These are phyloP conservation scores for Cutaneotrichosporon daszewskae DNA, from an alignment of 1,284 basidiomycete genomes.

Conservation along the genomic window DNA sequence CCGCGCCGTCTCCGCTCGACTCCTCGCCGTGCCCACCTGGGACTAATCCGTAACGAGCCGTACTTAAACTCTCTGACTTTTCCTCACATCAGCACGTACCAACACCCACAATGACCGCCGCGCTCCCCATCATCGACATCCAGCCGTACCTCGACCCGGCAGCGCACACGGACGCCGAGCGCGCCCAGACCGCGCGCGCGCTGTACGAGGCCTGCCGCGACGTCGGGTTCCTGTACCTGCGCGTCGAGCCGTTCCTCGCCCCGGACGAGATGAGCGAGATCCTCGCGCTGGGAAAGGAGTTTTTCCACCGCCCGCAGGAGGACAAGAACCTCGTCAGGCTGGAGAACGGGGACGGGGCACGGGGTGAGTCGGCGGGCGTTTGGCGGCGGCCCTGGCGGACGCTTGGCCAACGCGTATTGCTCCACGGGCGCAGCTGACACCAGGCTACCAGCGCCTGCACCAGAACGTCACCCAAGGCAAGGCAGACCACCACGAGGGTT, in stretches of 20 bases:
- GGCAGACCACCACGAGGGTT: conserved; percentile 74
- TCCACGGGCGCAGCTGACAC: not conserved
- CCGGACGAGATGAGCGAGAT: conserved; percentile 62
- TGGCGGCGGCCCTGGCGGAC: too few relatives aligned
- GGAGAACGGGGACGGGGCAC: conserved; percentile 60
- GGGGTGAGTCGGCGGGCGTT: conserved; percentile 59
- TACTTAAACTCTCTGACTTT: not conserved
- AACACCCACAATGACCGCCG: not conserved
- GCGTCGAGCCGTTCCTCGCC: conserved; percentile 58
- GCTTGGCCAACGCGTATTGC: too few relatives aligned
- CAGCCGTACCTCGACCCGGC: conserved; percentile 28
- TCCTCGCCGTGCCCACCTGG: not conserved
- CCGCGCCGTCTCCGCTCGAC: not conserved
- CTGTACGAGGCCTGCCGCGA: conserved; percentile 68
- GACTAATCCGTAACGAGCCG: not conserved
- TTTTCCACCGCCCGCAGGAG: conserved; percentile 63
- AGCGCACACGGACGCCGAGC: conserved; percentile 1
- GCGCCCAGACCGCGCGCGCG: conserved; percentile 52
- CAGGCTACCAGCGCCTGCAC: conserved; percentile 52
- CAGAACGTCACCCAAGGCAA: conserved; percentile 80
- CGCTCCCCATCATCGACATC: conserved; percentile 43
- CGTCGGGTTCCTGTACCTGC: conserved; percentile 81
- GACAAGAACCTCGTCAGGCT: conserved; percentile 67
- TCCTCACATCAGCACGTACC: not conserved
- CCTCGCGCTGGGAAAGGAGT: conserved; percentile 58